phyloP scores from a whole-genome alignment of 306 rosid genomes.

The Trifolium dubium region DNA sequence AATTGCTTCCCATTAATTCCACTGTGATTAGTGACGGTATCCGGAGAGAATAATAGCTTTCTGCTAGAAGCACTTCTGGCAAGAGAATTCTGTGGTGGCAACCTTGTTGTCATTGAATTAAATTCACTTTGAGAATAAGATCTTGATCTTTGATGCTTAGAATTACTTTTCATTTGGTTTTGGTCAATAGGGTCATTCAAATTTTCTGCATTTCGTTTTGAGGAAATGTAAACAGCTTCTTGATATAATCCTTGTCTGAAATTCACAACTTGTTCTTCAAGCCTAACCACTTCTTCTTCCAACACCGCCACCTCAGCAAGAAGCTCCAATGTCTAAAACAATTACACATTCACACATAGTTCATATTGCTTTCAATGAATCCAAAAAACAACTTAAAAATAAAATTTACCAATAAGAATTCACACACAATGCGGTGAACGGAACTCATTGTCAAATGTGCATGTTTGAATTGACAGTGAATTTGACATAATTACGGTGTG shows the following conservation, averaged over 20 bases:
- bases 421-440: neutral
- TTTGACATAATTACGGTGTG: neutral
- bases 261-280: conserved; percentile 94
- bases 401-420: neutral
- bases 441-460: neutral
- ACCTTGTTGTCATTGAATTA: conserved; percentile 49
- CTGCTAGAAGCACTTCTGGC: conserved; percentile 79
- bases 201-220: conserved; percentile 73
- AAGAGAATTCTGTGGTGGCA: conserved; percentile 69
- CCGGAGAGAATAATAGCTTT: conserved; percentile 57
- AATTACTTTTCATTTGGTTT: conserved; percentile 50
- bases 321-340: conserved; percentile 85
- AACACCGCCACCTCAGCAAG: conserved; percentile 96
- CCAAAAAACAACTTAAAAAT: neutral
- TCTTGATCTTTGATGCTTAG: conserved; percentile 85
- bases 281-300: conserved; percentile 89
- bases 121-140: conserved; percentile 78
- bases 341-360: conserved; percentile 11
- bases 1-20: conserved; percentile 60
- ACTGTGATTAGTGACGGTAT: conserved; percentile 49
- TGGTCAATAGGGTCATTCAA: conserved; percentile 59
- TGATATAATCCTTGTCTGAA: conserved; percentile 93
- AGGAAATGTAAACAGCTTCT: conserved; percentile 79
- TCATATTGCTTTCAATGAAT: conserved; percentile 26
- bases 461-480: neutral